Conservation (phyloP, 2,329 filamentous ascomycete species). For the Aspergillus melleus region DNA sequence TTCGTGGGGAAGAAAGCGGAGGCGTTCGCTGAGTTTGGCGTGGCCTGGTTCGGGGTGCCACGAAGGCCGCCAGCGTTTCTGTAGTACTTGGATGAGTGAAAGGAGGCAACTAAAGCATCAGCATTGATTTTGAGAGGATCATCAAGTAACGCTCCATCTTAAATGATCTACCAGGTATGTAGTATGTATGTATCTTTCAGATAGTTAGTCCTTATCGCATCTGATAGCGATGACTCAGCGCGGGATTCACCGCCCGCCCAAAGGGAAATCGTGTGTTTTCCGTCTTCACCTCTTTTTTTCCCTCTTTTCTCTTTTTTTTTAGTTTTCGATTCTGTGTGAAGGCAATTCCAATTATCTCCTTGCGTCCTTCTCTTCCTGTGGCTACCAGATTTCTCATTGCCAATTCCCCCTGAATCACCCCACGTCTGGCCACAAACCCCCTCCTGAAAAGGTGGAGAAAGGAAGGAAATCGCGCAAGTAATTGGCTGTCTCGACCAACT, state of each 20-base stretch:
- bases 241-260: neutral
- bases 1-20: too few relatives aligned
- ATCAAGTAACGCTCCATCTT: too few relatives aligned
- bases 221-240: neutral
- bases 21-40: neutral
- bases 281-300: neutral
- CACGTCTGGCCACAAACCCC: constrained; percentile 1
- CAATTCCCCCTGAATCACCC: constrained; percentile 1
- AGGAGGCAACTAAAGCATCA: too few relatives aligned
- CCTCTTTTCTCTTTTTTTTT: neutral
- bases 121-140: too few relatives aligned
- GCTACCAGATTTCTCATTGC: neutral
- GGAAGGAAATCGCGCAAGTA: constrained; percentile 5
- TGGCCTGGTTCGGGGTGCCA: too few relatives aligned
- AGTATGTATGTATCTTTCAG: too few relatives aligned
- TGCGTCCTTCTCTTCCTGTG: neutral
- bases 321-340: neutral
- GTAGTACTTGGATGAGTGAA: too few relatives aligned
- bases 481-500: constrained; percentile 3
- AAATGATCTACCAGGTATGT: too few relatives aligned
- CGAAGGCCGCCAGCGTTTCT: too few relatives aligned
- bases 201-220: too few relatives aligned
- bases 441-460: neutral
- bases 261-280: neutral
- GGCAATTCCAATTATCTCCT: neutral